Percentiles rank a stretch among this genome's conserved stretches.
These are phyloP conservation scores for Lumnitzera littorea DNA, from an alignment of 345 rosid species.

Conservation along the genomic window DNA sequence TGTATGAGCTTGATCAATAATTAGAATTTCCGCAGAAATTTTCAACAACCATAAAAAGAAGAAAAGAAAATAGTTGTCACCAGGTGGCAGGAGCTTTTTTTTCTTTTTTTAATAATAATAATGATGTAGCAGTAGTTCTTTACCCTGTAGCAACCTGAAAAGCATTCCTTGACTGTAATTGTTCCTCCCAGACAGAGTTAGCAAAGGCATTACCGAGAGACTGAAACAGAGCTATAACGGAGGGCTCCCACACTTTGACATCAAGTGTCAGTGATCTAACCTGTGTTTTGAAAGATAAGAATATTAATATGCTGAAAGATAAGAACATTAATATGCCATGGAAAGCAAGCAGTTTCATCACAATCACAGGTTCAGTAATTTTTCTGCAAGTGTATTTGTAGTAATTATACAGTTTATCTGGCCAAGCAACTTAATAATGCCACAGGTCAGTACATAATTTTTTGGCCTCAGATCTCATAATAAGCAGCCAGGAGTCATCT, in stretches of 20 bases:
- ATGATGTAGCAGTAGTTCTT: slow-evolving; percentile 6
- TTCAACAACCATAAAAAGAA: no score
- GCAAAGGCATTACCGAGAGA: slow-evolving; percentile 88
- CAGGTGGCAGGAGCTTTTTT: no score
- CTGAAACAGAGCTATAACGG: slow-evolving; percentile 91
- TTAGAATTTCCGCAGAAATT: no score
- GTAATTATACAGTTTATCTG: no score
- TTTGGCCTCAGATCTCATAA: no score
- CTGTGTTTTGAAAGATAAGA: slow-evolving; percentile 35
- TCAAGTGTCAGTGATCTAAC: slow-evolving; percentile 97
- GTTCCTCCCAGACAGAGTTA: slow-evolving; percentile 97
- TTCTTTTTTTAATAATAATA: no score
- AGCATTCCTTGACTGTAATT: slow-evolving; percentile 75
- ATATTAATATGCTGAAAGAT: slow-evolving; percentile 6
- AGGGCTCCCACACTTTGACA: slow-evolving; percentile 97
- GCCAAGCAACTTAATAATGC: no score
- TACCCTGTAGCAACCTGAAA: slow-evolving; percentile 62
- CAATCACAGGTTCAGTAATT: no score
- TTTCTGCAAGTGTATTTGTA: no score
- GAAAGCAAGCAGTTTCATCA: no score
- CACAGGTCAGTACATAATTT: no score
- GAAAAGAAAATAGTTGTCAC: slow-evolving; percentile 6
- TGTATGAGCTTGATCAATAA: slow-evolving; percentile 37
- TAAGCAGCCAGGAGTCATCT: no score
- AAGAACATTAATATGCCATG: slow-evolving; percentile 1